Evolutionary conservation across 1,284 basidiomycete species (phyloP).

Genomic region (Ustilago tritici): DNA sequence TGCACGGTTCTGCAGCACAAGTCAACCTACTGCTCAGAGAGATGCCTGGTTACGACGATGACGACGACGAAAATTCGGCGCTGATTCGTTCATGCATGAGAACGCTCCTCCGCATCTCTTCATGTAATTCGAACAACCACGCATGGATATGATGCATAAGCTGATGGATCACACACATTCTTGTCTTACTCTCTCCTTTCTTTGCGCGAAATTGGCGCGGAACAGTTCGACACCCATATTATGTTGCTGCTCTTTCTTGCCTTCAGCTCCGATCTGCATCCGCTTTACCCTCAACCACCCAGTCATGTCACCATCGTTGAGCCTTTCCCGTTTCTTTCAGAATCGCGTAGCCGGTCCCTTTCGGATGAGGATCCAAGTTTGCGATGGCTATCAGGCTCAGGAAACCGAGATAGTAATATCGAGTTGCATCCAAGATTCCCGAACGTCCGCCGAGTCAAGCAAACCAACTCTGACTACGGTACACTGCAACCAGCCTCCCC

Average conservation of each 20-base stretch:
- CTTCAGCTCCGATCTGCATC: neutral
- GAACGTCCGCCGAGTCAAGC: conserved; percentile 9
- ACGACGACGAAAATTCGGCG: neutral
- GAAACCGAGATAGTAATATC: neutral
- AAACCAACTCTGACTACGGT: neutral
- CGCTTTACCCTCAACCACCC: conserved; percentile 13
- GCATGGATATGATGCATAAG: neutral
- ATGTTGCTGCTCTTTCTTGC: neutral
- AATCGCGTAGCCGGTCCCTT: neutral
- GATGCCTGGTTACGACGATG: neutral
- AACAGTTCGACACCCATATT: neutral
- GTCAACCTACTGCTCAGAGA: neutral
- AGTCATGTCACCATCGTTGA: neutral
- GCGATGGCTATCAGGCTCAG: neutral
- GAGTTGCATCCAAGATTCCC: conserved; percentile 1
- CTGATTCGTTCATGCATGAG: neutral
- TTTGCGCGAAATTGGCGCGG: conserved; percentile 5
- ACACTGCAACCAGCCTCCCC: neutral
- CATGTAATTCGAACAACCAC: neutral
- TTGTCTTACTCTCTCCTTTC: neutral
- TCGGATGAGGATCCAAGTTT: neutral
- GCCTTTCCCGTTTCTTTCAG: neutral
- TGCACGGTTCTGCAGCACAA: neutral
- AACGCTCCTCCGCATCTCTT: neutral
- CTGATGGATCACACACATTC: conserved; percentile 1